phyloP scores from a whole-genome alignment of 2,329 filamentous ascomycete genomes.

The Phialophora macrospora region DNA sequence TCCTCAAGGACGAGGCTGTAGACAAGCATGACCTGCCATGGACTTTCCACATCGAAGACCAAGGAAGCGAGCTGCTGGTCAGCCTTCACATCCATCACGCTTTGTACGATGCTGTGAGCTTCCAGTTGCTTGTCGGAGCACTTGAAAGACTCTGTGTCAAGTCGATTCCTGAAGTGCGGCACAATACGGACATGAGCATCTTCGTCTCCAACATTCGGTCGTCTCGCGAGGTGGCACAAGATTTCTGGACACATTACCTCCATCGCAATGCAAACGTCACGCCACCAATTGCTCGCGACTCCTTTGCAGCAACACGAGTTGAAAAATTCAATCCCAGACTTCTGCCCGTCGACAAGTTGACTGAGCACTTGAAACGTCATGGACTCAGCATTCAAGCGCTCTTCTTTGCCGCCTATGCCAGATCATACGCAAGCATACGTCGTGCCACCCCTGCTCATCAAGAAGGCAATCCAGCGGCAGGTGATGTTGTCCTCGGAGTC shows the following conservation, averaged over 20 bases:
- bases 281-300: constrained; percentile 11
- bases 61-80: constrained; percentile 39
- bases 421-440: constrained; percentile 51
- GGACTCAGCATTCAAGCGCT: constrained; percentile 74
- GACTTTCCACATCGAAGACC: constrained; percentile 14
- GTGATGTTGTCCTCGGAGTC: constrained; percentile 69
- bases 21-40: constrained; percentile 32
- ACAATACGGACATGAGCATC: constrained; percentile 40
- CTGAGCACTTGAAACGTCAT: constrained; percentile 50
- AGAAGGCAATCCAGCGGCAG: constrained; percentile 1
- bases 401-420: constrained; percentile 74
- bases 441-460: constrained; percentile 26
- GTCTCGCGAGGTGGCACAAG: constrained; percentile 27
- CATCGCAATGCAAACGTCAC: constrained; percentile 19
- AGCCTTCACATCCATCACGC: constrained; percentile 77
- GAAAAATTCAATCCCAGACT: constrained; percentile 56
- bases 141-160: constrained; percentile 54
- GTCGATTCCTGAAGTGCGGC: constrained; percentile 20
- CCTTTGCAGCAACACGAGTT: constrained; percentile 37
- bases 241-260: constrained; percentile 55
- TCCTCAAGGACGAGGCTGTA: constrained; percentile 25
- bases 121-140: constrained; percentile 66
- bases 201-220: constrained; percentile 19
- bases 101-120: constrained; percentile 83
- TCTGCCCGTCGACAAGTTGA: constrained; percentile 50